Percentiles rank a stretch among this genome's conserved stretches.
phyloP scores from a whole-genome alignment of 768 basidiomycete species.

The Suillus subaureus region DNA sequence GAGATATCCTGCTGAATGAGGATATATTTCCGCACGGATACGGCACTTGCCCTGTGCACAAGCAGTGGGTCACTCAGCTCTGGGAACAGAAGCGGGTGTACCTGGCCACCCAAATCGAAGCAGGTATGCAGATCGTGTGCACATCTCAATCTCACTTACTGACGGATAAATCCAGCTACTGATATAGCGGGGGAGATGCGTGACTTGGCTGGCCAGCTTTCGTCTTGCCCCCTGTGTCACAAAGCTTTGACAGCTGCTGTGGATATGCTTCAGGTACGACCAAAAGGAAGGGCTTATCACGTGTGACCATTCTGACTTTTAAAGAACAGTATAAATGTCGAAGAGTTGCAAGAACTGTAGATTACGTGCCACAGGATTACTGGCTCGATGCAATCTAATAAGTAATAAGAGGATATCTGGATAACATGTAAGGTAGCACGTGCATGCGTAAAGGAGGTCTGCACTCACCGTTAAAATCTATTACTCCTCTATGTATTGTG shows the following conservation, averaged over 20 bases:
- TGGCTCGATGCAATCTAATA: slow-evolving; percentile 9
- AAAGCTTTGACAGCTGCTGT: slow-evolving; percentile 67
- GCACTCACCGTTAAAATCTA: slow-evolving; percentile 10
- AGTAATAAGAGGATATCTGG: slow-evolving; percentile 24
- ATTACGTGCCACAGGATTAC: slow-evolving; percentile 39
- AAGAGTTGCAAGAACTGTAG: slow-evolving; percentile 52
- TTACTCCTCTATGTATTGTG: slow-evolving; percentile 64
- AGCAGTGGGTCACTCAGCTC: slow-evolving; percentile 39
- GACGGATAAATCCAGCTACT: slow-evolving; percentile 44
- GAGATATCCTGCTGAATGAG: slow-evolving; percentile 54
- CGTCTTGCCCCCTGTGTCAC: slow-evolving; percentile 52
- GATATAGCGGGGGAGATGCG: slow-evolving; percentile 73
- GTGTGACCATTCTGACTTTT: slow-evolving; percentile 12
- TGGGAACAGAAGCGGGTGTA: slow-evolving; percentile 57
- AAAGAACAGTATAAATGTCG: slow-evolving; percentile 63
- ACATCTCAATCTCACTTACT: slow-evolving; percentile 7
- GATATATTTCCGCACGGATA: slow-evolving; percentile 77
- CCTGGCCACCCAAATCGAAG: slow-evolving; percentile 51
- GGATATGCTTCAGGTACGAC: slow-evolving; percentile 66
- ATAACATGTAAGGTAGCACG: slow-evolving; percentile 2
- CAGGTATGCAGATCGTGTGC: slow-evolving; percentile 39
- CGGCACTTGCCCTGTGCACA: slow-evolving; percentile 59
- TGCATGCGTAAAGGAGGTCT: neutral
- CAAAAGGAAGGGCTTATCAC: neutral
- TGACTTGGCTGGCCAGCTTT: slow-evolving; percentile 45